These are phyloP conservation scores for Protomyces arabidopsidicola DNA, from an alignment of 1,139 yeast genomes.

Conservation along the genomic window DNA sequence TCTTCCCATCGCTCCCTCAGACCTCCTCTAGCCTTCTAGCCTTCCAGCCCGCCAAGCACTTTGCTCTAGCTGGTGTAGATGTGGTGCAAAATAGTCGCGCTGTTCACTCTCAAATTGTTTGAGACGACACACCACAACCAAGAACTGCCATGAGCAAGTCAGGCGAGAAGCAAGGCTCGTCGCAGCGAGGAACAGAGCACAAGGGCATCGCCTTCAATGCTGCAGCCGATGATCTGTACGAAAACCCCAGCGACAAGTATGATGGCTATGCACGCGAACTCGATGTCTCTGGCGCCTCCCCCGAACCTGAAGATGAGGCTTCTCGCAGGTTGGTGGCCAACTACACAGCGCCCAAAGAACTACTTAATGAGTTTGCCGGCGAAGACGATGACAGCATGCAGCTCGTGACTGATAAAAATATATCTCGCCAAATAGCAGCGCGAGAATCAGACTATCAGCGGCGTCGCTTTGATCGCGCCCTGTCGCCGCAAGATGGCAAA, in stretches of 20 bases:
- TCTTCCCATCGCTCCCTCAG: conserved; percentile 7
- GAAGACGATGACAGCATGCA: conserved; percentile 37
- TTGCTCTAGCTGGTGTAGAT: too few species aligned
- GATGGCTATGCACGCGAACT: conserved; percentile 16
- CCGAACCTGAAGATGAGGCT: conserved; percentile 5
- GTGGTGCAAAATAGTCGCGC: too few species aligned
- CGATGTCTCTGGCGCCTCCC: neutral
- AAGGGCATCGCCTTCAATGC: conserved; percentile 20
- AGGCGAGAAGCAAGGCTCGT: neutral
- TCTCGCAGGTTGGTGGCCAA: conserved; percentile 36
- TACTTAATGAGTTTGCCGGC: conserved; percentile 37
- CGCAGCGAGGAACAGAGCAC: neutral
- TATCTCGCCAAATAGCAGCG: conserved; percentile 41
- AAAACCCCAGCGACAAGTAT: conserved; percentile 6
- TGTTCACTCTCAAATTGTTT: too few species aligned
- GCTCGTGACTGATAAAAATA: conserved; percentile 21
- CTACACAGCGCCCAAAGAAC: conserved; percentile 38
- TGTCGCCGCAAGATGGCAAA: conserved; percentile 36
- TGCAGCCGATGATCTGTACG: conserved; percentile 12
- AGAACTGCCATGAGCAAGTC: too few species aligned
- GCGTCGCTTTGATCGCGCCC: conserved; percentile 41
- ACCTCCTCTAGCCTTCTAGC: neutral
- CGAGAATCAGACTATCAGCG: conserved; percentile 43
- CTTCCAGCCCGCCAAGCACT: neutral
- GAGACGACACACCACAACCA: neutral